A percentile compares a stretch with the other conserved stretches of the same genome.
phyloP scores from a whole-genome alignment of 2,329 filamentous ascomycete species.

The Chaetomium globosum region DNA sequence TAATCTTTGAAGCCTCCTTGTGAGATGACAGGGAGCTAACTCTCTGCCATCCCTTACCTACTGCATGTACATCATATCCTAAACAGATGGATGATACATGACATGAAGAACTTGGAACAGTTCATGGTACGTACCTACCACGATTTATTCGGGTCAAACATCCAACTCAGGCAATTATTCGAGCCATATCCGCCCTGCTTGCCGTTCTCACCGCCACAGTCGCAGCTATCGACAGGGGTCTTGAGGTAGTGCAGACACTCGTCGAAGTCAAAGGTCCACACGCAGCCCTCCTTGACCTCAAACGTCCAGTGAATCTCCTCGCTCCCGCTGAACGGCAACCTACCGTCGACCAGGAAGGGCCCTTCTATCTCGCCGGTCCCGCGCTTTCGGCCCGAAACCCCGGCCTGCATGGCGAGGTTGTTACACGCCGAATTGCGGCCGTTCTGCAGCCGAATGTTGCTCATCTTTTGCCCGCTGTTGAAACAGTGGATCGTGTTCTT shows the following conservation, averaged over 20 bases:
- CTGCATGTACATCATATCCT: no score
- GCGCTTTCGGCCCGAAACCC: conserved; percentile 3
- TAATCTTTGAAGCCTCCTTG: no score
- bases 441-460: conserved; percentile 7
- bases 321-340: background rate
- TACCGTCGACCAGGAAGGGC: background rate
- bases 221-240: conserved; percentile 9
- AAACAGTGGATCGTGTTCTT: conserved; percentile 13
- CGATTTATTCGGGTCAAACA: conserved; percentile 9
- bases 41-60: no score
- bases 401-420: background rate
- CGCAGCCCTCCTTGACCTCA: conserved; percentile 15
- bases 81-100: no score
- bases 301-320: conserved; percentile 6
- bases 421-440: background rate
- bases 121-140: background rate
- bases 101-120: no score
- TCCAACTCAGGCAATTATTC: conserved; percentile 5
- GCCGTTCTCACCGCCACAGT: conserved; percentile 12
- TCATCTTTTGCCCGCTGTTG: conserved; percentile 15
- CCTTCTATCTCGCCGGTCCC: background rate
- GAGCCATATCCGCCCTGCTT: conserved; percentile 13
- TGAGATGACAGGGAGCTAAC: no score
- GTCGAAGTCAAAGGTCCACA: conserved; percentile 9
- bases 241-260: conserved; percentile 17